Percentiles rank a stretch among this genome's conserved stretches.
phyloP scores from a whole-genome alignment of 257 asterid species.

The Thymus quinquecostatus region DNA sequence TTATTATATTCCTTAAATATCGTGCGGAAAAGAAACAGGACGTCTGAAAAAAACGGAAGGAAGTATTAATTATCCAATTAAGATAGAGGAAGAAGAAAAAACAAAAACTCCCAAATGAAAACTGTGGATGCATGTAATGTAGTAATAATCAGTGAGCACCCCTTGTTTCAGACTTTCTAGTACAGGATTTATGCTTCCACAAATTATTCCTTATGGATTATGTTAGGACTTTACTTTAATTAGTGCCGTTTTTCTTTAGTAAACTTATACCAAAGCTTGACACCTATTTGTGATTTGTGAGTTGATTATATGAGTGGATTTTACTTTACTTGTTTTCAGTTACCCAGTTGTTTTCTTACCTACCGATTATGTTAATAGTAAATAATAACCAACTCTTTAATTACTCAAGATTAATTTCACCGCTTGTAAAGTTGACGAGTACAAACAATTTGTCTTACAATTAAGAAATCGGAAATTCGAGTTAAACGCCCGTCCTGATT shows the following conservation, averaged over 20 bases:
- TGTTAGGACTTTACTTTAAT: neutral
- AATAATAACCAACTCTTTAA: neutral
- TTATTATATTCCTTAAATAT: too few species aligned
- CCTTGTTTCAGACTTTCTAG: neutral
- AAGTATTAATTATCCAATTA: neutral
- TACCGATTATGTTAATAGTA: slow-evolving; percentile 19
- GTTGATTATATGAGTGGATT: slow-evolving; percentile 23
- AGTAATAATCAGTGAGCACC: neutral
- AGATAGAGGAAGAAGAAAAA: neutral
- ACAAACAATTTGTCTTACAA: too few species aligned
- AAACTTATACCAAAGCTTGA: slow-evolving; percentile 8
- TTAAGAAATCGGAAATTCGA: too few species aligned
- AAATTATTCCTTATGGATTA: neutral
- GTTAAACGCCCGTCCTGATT: too few species aligned
- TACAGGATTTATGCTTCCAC: neutral
- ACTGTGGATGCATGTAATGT: neutral
- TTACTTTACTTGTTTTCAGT: slow-evolving; percentile 27
- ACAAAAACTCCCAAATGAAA: neutral
- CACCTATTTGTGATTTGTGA: slow-evolving; percentile 11
- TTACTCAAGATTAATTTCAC: too few species aligned
- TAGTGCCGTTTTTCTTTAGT: neutral
- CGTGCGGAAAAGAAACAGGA: too few species aligned
- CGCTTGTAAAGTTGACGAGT: too few species aligned
- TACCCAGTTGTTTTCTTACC: slow-evolving; percentile 39
- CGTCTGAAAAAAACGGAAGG: too few species aligned